A percentile compares a stretch with the other conserved stretches of the same genome.
Conservation (phyloP, 2,329 filamentous ascomycete genomes). For the Fusarium sp. region DNA sequence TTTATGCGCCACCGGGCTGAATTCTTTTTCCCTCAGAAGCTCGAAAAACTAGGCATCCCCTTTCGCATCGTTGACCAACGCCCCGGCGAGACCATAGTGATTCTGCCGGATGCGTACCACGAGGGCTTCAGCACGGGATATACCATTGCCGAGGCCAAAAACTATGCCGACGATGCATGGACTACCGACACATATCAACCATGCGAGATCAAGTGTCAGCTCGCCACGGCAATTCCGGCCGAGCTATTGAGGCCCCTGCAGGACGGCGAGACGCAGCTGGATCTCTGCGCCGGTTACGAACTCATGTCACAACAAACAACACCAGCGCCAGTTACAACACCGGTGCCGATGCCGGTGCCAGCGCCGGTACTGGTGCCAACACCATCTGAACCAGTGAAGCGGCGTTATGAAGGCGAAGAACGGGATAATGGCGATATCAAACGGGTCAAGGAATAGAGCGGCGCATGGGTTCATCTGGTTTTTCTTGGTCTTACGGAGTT, state of each 20-base stretch:
- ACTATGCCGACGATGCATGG: conserved; percentile 54
- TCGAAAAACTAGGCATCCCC: conserved; percentile 53
- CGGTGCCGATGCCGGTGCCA: not conserved
- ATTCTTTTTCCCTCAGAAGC: conserved; percentile 55
- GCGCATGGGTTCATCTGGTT: conserved; percentile 4
- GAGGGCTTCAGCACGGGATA: conserved; percentile 57
- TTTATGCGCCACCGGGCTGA: conserved; percentile 57
- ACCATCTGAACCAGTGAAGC: conserved; percentile 28
- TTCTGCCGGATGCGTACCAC: conserved; percentile 55
- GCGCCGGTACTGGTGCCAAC: not conserved
- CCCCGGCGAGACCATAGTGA: conserved; percentile 55
- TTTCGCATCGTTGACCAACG: conserved; percentile 54
- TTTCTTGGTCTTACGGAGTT: conserved; percentile 28
- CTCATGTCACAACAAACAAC: conserved; percentile 14
- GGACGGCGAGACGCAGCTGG: conserved; percentile 49
- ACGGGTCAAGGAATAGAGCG: conserved; percentile 33
- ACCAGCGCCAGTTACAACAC: conserved; percentile 6
- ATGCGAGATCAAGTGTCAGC: conserved; percentile 48
- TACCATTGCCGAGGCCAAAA: conserved; percentile 55
- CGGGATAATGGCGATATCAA: conserved; percentile 28
- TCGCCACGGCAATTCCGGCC: conserved; percentile 52
- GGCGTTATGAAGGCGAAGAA: conserved; percentile 24
- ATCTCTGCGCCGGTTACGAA: conserved; percentile 48
- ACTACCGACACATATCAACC: conserved; percentile 51
- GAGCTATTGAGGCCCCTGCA: conserved; percentile 48